These are phyloP conservation scores for Ocimum tenuiflorum DNA, from an alignment of 257 asterid genomes.

Conservation along the genomic window DNA sequence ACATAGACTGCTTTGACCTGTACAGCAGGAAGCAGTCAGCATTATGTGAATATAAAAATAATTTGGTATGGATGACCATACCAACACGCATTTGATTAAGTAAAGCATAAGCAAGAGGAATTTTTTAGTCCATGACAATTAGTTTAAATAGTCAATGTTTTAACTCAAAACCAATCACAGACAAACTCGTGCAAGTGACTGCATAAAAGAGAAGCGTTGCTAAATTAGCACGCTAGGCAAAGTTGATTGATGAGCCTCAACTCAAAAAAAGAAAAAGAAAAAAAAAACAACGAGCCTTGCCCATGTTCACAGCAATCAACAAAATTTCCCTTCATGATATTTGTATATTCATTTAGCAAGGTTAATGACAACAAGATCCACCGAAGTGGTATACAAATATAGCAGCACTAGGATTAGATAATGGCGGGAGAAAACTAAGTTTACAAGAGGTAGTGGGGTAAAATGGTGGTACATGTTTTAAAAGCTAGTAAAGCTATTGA, in stretches of 20 bases:
- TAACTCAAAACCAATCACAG: background rate
- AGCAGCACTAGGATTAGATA: background rate
- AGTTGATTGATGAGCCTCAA: background rate
- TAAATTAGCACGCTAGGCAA: background rate
- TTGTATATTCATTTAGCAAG: background rate
- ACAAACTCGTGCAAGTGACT: background rate
- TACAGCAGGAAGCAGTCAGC: slow-evolving; percentile 7
- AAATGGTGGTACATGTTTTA: background rate
- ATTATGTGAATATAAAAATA: background rate
- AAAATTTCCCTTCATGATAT: background rate
- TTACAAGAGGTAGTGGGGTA: background rate
- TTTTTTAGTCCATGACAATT: background rate
- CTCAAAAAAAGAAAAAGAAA: background rate
- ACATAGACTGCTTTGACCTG: slow-evolving; percentile 96
- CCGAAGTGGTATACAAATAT: background rate
- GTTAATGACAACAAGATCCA: background rate
- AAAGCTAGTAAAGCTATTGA: background rate
- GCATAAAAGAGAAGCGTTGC: too few species aligned
- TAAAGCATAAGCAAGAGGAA: background rate
- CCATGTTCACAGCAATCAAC: background rate
- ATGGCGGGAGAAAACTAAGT: background rate
- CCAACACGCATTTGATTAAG: background rate
- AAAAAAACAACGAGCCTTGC: too few species aligned
- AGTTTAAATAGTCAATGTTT: background rate
- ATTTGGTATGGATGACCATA: background rate